Percentiles rank a stretch among this genome's conserved stretches.
Conservation (phyloP, 805 yeast species). For the Candida sithepensis region DNA sequence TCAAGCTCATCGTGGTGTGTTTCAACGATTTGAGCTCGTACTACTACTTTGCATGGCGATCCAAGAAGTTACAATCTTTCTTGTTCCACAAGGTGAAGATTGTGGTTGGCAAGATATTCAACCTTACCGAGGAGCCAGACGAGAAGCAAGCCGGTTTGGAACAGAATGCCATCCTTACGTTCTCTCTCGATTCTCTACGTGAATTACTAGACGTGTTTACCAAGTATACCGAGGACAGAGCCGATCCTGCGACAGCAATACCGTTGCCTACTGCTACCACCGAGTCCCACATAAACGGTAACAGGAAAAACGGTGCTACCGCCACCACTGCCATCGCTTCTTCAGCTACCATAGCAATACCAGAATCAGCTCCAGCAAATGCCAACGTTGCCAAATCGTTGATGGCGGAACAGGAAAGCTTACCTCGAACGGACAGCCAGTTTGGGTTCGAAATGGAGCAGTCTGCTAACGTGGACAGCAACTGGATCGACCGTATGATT, state of each 20-base stretch:
- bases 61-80: conserved; percentile 15
- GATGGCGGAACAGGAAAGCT: not conserved
- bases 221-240: not conserved
- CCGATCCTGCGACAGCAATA: too few relatives aligned
- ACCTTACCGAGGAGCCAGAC: conserved; percentile 8
- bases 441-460: not conserved
- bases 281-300: too few relatives aligned
- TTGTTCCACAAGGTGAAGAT: conserved; percentile 5
- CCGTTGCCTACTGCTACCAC: too few relatives aligned
- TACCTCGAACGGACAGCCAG: not conserved
- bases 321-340: too few relatives aligned
- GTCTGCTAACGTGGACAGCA: conserved; percentile 3
- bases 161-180: conserved; percentile 2
- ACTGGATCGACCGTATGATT: conserved; percentile 13
- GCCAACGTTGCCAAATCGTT: too few relatives aligned
- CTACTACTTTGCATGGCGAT: conserved; percentile 25
- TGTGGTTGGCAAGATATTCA: conserved; percentile 5
- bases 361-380: too few relatives aligned
- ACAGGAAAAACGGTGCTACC: too few relatives aligned
- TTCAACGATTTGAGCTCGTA: conserved; percentile 12
- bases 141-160: conserved; percentile 1
- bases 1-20: not conserved
- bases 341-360: too few relatives aligned
- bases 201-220: not conserved
- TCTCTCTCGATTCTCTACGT: conserved; percentile 4